Evolutionary conservation across 257 asterid genomes (phyloP).

Genomic region (Solanum corneliomulleri): DNA sequence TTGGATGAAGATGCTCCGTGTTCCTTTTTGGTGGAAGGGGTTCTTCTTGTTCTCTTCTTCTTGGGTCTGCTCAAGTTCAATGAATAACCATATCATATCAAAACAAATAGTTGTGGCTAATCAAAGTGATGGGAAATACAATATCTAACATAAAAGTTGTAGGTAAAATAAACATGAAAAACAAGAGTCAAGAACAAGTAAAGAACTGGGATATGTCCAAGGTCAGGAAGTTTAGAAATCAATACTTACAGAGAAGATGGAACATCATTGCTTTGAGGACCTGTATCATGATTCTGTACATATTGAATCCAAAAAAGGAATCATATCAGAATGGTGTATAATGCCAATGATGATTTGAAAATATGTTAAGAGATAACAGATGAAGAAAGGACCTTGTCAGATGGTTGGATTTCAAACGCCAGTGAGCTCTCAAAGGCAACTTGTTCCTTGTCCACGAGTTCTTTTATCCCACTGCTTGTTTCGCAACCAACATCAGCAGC

Average conservation of each 20-base stretch:
- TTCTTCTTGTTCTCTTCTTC: neutral
- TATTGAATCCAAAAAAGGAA: neutral
- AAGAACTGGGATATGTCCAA: neutral
- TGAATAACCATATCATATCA: neutral
- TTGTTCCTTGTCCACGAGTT: neutral
- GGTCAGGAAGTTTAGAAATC: neutral
- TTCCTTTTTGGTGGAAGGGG: neutral
- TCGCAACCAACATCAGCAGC: neutral
- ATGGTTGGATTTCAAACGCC: neutral
- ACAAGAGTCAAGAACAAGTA: neutral
- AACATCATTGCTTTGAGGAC: neutral
- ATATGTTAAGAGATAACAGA: neutral
- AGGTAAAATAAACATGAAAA: neutral
- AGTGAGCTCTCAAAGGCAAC: neutral
- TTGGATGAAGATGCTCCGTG: neutral
- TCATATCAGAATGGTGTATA: neutral
- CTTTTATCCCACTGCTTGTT: neutral
- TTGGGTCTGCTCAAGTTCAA: neutral
- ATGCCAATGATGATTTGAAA: neutral
- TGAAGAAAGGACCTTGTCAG: neutral
- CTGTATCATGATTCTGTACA: neutral
- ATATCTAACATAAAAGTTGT: neutral
- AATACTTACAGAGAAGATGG: neutral
- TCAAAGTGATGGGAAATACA: neutral
- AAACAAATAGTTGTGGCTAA: neutral